Base-by-base conservation (phyloP, 148 eudicot genomes). In the Camellia japonica region DNA sequence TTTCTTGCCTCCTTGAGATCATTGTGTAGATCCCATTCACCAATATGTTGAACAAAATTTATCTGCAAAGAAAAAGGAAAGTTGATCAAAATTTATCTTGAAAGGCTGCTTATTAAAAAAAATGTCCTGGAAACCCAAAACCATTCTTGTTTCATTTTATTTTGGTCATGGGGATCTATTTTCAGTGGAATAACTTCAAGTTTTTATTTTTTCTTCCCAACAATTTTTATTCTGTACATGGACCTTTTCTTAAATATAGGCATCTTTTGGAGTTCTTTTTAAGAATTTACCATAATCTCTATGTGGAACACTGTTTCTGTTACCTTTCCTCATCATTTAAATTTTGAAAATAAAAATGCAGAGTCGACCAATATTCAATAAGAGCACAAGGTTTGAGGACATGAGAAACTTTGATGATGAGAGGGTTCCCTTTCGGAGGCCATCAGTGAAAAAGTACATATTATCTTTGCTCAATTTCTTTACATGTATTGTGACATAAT, bases 311-410 rank as follows among this genome's bases (percentile, higher is more conserved):
- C 15, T 80, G 13, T 11, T 73, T 74, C 10, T 43, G 30, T 47
- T 59, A 2, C 61, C 30, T 42, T 84, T 15, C 42, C 78, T 43
- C 59, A 72, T 61, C 19, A 30, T 79, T 52, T 80, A 49, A 52
- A 79, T 19, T 19, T 66, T 76, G 46, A 12, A 16, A 61, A 38
- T 74, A 5, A 77, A 81, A 64, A 41, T 88, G 83, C 94, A 96
- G 99, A 91, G 95, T 87, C 94, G 98, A 71, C 99, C 98, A 66
- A 94, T 96, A 73, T 96, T 96, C 71, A 96, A 96, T 78, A 92
- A 96, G 87, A 96, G 99, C 84, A 96, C 98, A 78, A 90, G 97
- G 84, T 96, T 91, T 85, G 99, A 96, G 88, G 98, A 96, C 81
- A 96, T 96, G 95, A 86, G 93, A 73, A 93, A 89, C 78, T 85